Evolutionary conservation across 164 flowering plant genomes (phyloP).

Genomic region (Houttuynia cordata): DNA sequence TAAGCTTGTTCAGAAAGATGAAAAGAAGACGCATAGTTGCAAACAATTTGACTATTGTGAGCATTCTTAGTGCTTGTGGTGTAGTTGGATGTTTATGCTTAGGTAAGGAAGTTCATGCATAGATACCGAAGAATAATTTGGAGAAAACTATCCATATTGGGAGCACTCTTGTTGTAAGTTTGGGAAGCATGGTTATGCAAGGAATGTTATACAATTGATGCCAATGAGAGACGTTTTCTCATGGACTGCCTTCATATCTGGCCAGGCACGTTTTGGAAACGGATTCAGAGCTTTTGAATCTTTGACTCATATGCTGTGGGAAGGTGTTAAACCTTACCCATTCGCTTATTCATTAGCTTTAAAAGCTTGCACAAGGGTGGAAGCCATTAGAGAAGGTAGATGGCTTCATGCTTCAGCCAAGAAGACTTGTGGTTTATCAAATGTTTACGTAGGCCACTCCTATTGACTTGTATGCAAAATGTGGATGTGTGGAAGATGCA

Average conservation of each 20-base stretch:
- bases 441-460: slow-evolving; percentile 75
- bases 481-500: slow-evolving; percentile 73
- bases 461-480: slow-evolving; percentile 74
- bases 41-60: slow-evolving; percentile 55
- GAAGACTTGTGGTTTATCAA: slow-evolving; percentile 38
- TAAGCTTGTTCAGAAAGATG: slow-evolving; percentile 53
- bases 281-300: slow-evolving; percentile 58
- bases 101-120: slow-evolving; percentile 81
- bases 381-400: slow-evolving; percentile 46
- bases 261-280: slow-evolving; percentile 46
- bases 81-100: slow-evolving; percentile 25
- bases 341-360: slow-evolving; percentile 76
- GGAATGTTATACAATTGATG: slow-evolving; percentile 50
- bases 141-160: slow-evolving; percentile 41
- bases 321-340: slow-evolving; percentile 70
- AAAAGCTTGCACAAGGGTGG: slow-evolving; percentile 71
- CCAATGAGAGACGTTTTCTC: slow-evolving; percentile 68
- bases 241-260: slow-evolving; percentile 85
- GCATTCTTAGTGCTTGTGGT: slow-evolving; percentile 75
- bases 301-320: slow-evolving; percentile 57
- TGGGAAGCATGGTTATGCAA: slow-evolving; percentile 31
- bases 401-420: slow-evolving; percentile 55
- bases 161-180: slow-evolving; percentile 65
- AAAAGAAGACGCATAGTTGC: slow-evolving; percentile 39
- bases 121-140: slow-evolving; percentile 37